Percentiles rank a stretch among this genome's conserved stretches.
Conservation (phyloP, 202 grass and related monocot genomes). For the Elaeis oleifera region DNA sequence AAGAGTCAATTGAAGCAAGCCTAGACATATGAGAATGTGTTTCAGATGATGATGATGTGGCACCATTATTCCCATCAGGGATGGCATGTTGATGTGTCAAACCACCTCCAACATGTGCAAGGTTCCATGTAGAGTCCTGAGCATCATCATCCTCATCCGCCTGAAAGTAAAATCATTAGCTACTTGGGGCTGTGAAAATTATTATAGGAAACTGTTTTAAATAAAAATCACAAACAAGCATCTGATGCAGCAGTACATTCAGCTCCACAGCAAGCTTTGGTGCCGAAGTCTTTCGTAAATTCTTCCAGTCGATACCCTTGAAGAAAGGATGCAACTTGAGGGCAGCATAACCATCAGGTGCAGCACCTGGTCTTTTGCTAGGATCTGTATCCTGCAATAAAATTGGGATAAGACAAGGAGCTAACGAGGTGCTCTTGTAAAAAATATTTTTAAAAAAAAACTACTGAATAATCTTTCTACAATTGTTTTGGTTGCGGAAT, state of each 20-base stretch:
- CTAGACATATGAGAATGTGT: slow-evolving; percentile 57
- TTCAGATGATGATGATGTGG: slow-evolving; percentile 78
- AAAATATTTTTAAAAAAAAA: background rate
- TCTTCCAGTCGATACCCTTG: slow-evolving; percentile 87
- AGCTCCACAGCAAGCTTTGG: slow-evolving; percentile 49
- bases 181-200: too few species aligned
- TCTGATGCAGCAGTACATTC: slow-evolving; percentile 46
- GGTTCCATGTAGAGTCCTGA: slow-evolving; percentile 65
- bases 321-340: slow-evolving; percentile 93
- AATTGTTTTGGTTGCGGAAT: too few species aligned
- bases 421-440: background rate
- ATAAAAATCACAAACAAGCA: slow-evolving; percentile 8
- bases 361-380: slow-evolving; percentile 64
- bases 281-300: slow-evolving; percentile 41
- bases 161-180: slow-evolving; percentile 23
- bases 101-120: slow-evolving; percentile 47
- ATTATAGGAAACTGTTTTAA: too few species aligned
- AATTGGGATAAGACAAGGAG: slow-evolving; percentile 20
- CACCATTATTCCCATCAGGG: slow-evolving; percentile 40
- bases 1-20: slow-evolving; percentile 93
- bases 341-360: slow-evolving; percentile 64
- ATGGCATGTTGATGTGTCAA: slow-evolving; percentile 36
- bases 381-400: slow-evolving; percentile 75
- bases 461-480: too few species aligned
- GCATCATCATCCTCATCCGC: slow-evolving; percentile 60